These are phyloP conservation scores for Penicillium sp. DNA, from an alignment of 2,329 filamentous ascomycete genomes.

Conservation along the genomic window DNA sequence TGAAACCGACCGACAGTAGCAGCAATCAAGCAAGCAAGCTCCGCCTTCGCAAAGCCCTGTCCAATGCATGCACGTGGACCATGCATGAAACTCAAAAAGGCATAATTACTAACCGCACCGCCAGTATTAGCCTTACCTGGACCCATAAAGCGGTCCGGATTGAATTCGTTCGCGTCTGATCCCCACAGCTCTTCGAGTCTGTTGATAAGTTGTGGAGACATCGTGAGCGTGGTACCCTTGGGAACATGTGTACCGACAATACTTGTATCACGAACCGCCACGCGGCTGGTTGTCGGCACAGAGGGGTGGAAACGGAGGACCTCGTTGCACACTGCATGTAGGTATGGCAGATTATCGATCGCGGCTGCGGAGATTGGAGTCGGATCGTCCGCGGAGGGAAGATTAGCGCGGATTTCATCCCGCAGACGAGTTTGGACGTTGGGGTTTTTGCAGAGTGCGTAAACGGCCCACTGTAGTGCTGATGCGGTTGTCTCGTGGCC, in stretches of 20 bases:
- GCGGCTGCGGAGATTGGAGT: slow-evolving; percentile 62
- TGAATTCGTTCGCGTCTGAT: slow-evolving; percentile 69
- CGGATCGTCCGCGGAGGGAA: slow-evolving; percentile 55
- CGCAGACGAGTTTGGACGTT: slow-evolving; percentile 67
- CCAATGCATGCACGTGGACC: slow-evolving; percentile 86
- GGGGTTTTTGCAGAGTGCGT: slow-evolving; percentile 66
- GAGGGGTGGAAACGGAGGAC: slow-evolving; percentile 71
- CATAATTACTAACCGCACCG: slow-evolving; percentile 73
- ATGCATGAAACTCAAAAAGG: slow-evolving; percentile 79
- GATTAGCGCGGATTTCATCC: slow-evolving; percentile 61
- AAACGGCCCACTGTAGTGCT: slow-evolving; percentile 72
- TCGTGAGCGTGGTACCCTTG: slow-evolving; percentile 66
- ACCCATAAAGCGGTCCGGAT: slow-evolving; percentile 73
- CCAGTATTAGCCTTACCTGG: slow-evolving; percentile 58
- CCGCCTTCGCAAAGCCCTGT: slow-evolving; percentile 73
- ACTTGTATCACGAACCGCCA: slow-evolving; percentile 64
- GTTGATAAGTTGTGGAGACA: slow-evolving; percentile 69
- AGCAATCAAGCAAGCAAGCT: slow-evolving; percentile 81
- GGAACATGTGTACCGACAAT: slow-evolving; percentile 66
- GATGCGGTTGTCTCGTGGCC: slow-evolving; percentile 78
- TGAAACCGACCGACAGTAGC: slow-evolving; percentile 72
- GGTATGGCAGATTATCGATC: slow-evolving; percentile 72
- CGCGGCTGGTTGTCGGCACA: slow-evolving; percentile 68
- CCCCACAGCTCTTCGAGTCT: slow-evolving; percentile 71
- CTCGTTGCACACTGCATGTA: slow-evolving; percentile 77